These are phyloP conservation scores for Tricholoma bakamatsutake DNA, from an alignment of 768 basidiomycete species.

Conservation along the genomic window DNA sequence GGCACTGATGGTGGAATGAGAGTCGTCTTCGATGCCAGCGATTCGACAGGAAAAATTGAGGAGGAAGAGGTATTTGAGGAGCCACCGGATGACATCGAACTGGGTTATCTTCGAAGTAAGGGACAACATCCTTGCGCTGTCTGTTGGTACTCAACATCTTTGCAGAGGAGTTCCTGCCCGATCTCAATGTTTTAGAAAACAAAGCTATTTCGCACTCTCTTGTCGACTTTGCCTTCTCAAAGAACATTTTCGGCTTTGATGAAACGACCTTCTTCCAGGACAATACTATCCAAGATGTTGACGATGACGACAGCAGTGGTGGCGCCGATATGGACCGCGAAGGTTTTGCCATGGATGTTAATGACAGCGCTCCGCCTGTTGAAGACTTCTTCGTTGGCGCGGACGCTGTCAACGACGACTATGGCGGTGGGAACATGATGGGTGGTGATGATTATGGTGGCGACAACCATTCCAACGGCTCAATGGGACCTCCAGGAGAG, in stretches of 20 bases:
- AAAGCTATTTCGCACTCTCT: slow-evolving; percentile 81
- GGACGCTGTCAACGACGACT: slow-evolving; percentile 32
- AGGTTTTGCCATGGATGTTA: slow-evolving; percentile 33
- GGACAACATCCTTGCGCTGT: slow-evolving; percentile 4
- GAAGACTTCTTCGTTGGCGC: slow-evolving; percentile 69
- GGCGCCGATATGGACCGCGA: slow-evolving; percentile 29
- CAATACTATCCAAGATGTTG: slow-evolving; percentile 36
- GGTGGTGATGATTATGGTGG: slow-evolving; percentile 35
- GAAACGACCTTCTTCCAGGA: slow-evolving; percentile 58
- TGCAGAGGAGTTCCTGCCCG: slow-evolving; percentile 68
- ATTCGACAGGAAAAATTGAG: slow-evolving; percentile 75
- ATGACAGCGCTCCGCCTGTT: slow-evolving; percentile 33
- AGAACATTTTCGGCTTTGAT: slow-evolving; percentile 56
- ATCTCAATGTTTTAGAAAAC: slow-evolving; percentile 54
- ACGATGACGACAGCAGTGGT: slow-evolving; percentile 41
- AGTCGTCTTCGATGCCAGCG: slow-evolving; percentile 95
- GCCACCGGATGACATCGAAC: slow-evolving; percentile 60
- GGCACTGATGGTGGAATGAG: slow-evolving; percentile 78
- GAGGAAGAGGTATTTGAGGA: slow-evolving; percentile 75
- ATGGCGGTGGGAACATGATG: slow-evolving; percentile 16
- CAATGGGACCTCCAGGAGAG: slow-evolving; percentile 37
- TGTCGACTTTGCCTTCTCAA: slow-evolving; percentile 75
- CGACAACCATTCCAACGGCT: slow-evolving; percentile 37
- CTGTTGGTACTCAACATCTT: slow-evolving; percentile 2
- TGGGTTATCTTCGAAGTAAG: slow-evolving; percentile 58